A percentile compares a stretch with the other conserved stretches of the same genome.
Evolutionary conservation across 1,284 basidiomycete species (phyloP).

Genomic region (Sporisorium graminicola): DNA sequence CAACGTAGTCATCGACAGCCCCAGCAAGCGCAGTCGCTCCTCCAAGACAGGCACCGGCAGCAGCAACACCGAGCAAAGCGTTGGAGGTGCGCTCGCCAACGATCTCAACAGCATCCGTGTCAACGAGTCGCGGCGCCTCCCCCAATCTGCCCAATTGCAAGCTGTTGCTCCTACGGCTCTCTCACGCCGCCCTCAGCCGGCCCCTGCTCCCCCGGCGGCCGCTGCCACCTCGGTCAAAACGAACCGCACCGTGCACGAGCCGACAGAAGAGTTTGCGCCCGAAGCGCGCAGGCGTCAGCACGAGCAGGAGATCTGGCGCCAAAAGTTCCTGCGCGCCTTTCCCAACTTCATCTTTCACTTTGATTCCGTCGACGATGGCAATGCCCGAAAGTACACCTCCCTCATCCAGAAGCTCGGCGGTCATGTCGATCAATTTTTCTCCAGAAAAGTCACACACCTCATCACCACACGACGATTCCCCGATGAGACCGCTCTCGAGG

Average conservation of each 20-base stretch:
- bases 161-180: slow-evolving; percentile 7
- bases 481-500: slow-evolving; percentile 11
- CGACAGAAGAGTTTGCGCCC: slow-evolving; percentile 52
- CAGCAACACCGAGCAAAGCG: slow-evolving; percentile 47
- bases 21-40: slow-evolving; percentile 58
- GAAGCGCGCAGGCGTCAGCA: slow-evolving; percentile 51
- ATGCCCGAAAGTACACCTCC: slow-evolving; percentile 31
- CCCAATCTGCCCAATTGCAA: slow-evolving; percentile 19
- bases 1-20: slow-evolving; percentile 53
- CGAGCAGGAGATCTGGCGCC: slow-evolving; percentile 56
- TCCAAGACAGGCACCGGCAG: slow-evolving; percentile 50
- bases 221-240: slow-evolving; percentile 48
- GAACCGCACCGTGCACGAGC: slow-evolving; percentile 56
- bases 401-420: slow-evolving; percentile 62
- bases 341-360: slow-evolving; percentile 67
- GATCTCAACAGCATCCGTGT: slow-evolving; percentile 49
- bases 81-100: slow-evolving; percentile 39
- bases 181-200: slow-evolving; percentile 21
- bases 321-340: slow-evolving; percentile 59
- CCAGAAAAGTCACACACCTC: slow-evolving; percentile 64
- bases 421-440: slow-evolving; percentile 67
- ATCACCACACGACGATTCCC: slow-evolving; percentile 61
- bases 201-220: slow-evolving; percentile 5
- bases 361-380: slow-evolving; percentile 59
- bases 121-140: slow-evolving; percentile 27